phyloP scores from a whole-genome alignment of 306 rosid species.

The Datisca glomerata region DNA sequence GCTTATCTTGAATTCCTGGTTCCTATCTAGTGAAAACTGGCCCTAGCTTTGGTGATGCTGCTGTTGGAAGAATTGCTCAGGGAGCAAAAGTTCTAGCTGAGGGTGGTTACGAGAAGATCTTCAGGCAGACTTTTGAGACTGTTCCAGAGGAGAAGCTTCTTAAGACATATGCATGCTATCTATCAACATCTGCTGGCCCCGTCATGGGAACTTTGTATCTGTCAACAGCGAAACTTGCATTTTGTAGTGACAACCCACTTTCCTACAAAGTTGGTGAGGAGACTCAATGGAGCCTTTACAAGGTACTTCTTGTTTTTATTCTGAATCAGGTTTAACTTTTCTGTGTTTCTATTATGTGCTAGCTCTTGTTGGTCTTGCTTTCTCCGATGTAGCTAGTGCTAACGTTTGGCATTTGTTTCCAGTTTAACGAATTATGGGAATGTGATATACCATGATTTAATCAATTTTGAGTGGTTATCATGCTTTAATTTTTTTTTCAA shows the following conservation, averaged over 20 bases:
- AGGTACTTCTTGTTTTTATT: slow-evolving; percentile 40
- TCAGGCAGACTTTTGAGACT: slow-evolving; percentile 69
- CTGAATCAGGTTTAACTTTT: too few species aligned
- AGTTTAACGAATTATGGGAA: too few species aligned
- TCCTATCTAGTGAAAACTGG: slow-evolving; percentile 85
- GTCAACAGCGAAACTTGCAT: slow-evolving; percentile 83
- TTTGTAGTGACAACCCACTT: slow-evolving; percentile 88
- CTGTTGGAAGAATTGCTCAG: slow-evolving; percentile 95
- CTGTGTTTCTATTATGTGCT: too few species aligned
- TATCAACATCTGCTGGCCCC: slow-evolving; percentile 98
- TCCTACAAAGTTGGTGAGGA: slow-evolving; percentile 56
- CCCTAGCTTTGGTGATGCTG: slow-evolving; percentile 94
- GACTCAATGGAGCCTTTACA: slow-evolving; percentile 83
- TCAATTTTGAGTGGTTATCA: too few species aligned
- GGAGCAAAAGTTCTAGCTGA: slow-evolving; percentile 92
- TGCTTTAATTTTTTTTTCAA: too few species aligned
- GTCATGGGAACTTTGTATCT: slow-evolving; percentile 80
- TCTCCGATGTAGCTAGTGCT: too few species aligned
- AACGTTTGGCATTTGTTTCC: too few species aligned
- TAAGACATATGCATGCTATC: slow-evolving; percentile 78
- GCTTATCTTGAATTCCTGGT: too few species aligned
- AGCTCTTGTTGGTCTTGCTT: too few species aligned
- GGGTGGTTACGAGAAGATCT: slow-evolving; percentile 96
- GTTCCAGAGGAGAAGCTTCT: slow-evolving; percentile 71
- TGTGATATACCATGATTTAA: too few species aligned